Base-by-base conservation (phyloP, 495 filamentous ascomycete species). In the Penicillium salamii region DNA sequence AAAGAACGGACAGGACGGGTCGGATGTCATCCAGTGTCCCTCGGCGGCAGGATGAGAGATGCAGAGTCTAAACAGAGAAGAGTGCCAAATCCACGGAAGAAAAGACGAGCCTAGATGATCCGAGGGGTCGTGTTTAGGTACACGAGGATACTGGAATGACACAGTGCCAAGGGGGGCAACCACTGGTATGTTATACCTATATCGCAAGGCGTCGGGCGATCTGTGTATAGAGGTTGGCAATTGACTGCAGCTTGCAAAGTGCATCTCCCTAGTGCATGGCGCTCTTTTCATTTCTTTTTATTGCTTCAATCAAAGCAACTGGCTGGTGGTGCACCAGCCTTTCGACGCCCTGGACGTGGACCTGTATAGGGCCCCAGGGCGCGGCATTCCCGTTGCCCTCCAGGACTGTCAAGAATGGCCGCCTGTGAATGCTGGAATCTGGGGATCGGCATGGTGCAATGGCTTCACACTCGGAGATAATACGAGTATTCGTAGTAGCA, bases 1-100 rank as follows among this genome's bases (percentile, higher is more conserved):
- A 65, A 65, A 53, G 61, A 62, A 59, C 50, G 53, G 55, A 62
- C 58, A 57, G 58, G 55, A 57, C 51, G 37, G 51, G 38, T 61
- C 57, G 61, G 58, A 56, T 44, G 7, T 23, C 44, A 58, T 64
- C 61, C 58, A 64, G 57, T 50, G 53, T 65, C 55, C 61, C 54
- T 42, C 34, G 39, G 50, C 45, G 50, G 35, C 50, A 46, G 31
- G 43, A 28, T 42, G 41, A 20, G 33, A 41, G 46, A 29, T 33
- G 46, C 44, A 61, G 52, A 49, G 58, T 61, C 47, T 41, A 43
- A 31, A 37, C 38, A 26, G 48, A 45, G 20, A 42, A 51, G 21
- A 52, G 52, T 26, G 53, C 39, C 38, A 41, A 33, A 43, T 11
- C 33, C 19, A n/a, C 12, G 32, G 38, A 50, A 56, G 50, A 62